These are phyloP conservation scores for Carex parvula DNA, from an alignment of 176 grass and related monocot species.

Conservation along the genomic window DNA sequence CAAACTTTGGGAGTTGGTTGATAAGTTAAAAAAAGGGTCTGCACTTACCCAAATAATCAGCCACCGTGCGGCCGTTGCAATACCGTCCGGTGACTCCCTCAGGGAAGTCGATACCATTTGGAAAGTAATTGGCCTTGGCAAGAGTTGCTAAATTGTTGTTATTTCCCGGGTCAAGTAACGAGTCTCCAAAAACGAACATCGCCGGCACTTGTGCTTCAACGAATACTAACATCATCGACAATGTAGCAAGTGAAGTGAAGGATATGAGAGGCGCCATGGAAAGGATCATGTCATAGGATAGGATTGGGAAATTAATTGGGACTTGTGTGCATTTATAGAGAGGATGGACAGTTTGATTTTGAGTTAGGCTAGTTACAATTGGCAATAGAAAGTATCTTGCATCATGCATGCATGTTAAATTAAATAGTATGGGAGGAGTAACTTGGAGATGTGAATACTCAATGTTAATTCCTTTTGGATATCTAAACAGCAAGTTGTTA, in stretches of 20 bases:
- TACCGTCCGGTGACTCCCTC: conserved; percentile 30
- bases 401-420: background rate
- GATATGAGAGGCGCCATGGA: background rate
- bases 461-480: background rate
- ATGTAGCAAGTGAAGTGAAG: background rate
- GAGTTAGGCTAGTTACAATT: background rate
- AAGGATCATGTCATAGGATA: background rate
- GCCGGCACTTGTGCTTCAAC: conserved; percentile 24
- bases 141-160: conserved; percentile 35
- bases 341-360: background rate
- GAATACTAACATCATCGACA: background rate
- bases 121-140: conserved; percentile 42
- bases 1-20: background rate
- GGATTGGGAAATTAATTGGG: background rate
- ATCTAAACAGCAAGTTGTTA: no score
- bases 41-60: conserved; percentile 35
- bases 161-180: conserved; percentile 34
- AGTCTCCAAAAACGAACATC: conserved; percentile 37
- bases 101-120: conserved; percentile 38
- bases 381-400: background rate
- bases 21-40: conserved; percentile 14
- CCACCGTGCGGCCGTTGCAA: conserved; percentile 36
- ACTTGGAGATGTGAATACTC: background rate
- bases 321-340: conserved; percentile 11
- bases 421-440: background rate